These are phyloP conservation scores for Gorgonomyces haynaldii DNA, from an alignment of 192 early-diverging fungal species.

Conservation along the genomic window DNA sequence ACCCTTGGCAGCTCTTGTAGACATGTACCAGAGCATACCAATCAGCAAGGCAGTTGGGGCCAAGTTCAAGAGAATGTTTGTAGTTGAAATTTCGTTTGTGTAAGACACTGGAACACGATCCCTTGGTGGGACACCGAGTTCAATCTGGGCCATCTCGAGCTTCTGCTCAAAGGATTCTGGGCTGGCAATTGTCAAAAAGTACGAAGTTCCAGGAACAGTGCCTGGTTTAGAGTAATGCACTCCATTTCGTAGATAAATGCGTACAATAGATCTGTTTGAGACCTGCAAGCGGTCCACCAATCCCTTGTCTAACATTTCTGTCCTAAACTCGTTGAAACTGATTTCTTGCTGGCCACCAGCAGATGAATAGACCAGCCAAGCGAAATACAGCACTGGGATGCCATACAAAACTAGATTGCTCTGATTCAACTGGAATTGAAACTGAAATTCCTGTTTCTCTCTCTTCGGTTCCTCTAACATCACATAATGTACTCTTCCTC, in stretches of 20 bases:
- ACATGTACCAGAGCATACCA: conserved; percentile 79
- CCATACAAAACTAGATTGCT: conserved; percentile 19
- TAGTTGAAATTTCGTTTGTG: conserved; percentile 62
- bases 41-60: conserved; percentile 85
- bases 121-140: conserved; percentile 78
- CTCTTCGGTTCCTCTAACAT: neutral
- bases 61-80: conserved; percentile 72
- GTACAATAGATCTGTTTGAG: conserved; percentile 73
- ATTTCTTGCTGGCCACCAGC: conserved; percentile 40
- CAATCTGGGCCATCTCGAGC: conserved; percentile 76
- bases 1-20: conserved; percentile 61
- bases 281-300: conserved; percentile 83
- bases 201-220: conserved; percentile 18
- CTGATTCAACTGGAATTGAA: conserved; percentile 23
- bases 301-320: conserved; percentile 79
- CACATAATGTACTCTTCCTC: conserved; percentile 1
- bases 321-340: conserved; percentile 88
- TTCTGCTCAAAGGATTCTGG: conserved; percentile 89
- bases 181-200: conserved; percentile 86
- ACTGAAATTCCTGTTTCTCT: conserved; percentile 11
- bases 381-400: conserved; percentile 18
- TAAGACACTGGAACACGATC: conserved; percentile 92
- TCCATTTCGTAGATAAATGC: conserved; percentile 64
- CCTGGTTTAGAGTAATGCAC: conserved; percentile 22
- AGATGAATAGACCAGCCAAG: conserved; percentile 14